Percentiles rank a stretch among this genome's conserved stretches.
Evolutionary conservation across 176 grass and related monocot genomes (phyloP).

Genomic region (Hyparrhenia diplandra): DNA sequence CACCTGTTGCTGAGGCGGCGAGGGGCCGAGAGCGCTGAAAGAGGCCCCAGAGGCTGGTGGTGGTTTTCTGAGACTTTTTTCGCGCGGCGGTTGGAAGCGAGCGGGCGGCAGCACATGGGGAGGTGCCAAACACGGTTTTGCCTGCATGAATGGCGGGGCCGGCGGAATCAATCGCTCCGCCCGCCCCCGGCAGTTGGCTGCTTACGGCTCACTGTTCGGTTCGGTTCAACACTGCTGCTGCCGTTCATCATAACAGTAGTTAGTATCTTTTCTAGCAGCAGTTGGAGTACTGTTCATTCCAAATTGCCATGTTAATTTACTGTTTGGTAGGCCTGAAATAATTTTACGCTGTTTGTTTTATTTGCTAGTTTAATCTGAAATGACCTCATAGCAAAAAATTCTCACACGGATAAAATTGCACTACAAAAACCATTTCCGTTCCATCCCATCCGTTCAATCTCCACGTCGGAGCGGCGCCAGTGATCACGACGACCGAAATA

Average conservation of each 20-base stretch:
- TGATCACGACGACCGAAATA: neutral
- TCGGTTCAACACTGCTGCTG: neutral
- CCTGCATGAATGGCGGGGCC: constrained; percentile 48
- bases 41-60: neutral
- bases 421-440: too few relatives aligned
- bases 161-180: constrained; percentile 48
- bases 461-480: neutral
- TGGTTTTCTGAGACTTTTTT: neutral
- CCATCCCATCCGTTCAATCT: neutral
- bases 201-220: neutral
- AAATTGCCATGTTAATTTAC: neutral
- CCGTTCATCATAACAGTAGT: neutral
- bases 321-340: neutral
- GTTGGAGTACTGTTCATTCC: neutral
- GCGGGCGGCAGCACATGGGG: constrained; percentile 62
- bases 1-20: constrained; percentile 23
- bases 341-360: too few relatives aligned
- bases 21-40: neutral
- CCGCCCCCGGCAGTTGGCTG: constrained; percentile 13
- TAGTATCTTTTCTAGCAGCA: neutral
- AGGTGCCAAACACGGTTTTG: constrained; percentile 44
- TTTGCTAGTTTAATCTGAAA: too few relatives aligned
- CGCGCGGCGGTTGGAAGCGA: constrained; percentile 23
- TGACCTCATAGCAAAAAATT: too few relatives aligned
- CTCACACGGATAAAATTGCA: too few relatives aligned